Evolutionary conservation across 306 rosid species (phyloP), one percentile per base, ranked within the genome.

Genomic region (Oemleria cerasiformis): DNA sequence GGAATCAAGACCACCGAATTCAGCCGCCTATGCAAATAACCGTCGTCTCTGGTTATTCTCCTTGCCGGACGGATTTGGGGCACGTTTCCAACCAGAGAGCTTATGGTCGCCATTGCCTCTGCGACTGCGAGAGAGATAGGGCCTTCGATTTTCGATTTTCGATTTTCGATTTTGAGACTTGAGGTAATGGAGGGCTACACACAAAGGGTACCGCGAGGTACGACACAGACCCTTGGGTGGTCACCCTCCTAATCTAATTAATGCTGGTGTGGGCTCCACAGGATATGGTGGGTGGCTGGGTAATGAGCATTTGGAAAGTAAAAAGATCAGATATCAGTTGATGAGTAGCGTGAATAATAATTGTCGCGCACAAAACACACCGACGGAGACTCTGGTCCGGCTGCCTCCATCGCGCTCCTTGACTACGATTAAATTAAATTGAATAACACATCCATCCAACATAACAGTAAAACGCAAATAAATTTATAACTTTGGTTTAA

Each of bases 41-140:
- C 75, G 36, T 30, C 36, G 48, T 78, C 70, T 68, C 69, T 53
- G 62, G 63, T 30, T 12, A 63, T 63, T 57, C 65, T 70, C 74
- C 57, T 38, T 25, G 72, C 65, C 5, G 80, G 67, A 58, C 58
- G 49, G 13, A 73, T 41, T 49, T 62, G 80, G 9, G 75, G 66
- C 39, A 75, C 60, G 70, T 49, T 56, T 43, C 69, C 65, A 21
- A 45, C 76, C 43, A 74, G 14, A 62, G 80, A 75, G 43, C 71
- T 75, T 55, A 68, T 58, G 49, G 70, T 70, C 4, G 83, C 83
- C 86, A 82, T 78, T 36, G 40, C 73, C 56, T 50, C 20, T 49
- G 66, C 44, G 36, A 30, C 36, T 30, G 36, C 36, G 36, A 30
- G 36, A 30, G 36, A 30, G 36, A 30, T 30, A 30, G 36, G 36